Conservation (phyloP, 306 rosid genomes). For the Cajanus cajan region DNA sequence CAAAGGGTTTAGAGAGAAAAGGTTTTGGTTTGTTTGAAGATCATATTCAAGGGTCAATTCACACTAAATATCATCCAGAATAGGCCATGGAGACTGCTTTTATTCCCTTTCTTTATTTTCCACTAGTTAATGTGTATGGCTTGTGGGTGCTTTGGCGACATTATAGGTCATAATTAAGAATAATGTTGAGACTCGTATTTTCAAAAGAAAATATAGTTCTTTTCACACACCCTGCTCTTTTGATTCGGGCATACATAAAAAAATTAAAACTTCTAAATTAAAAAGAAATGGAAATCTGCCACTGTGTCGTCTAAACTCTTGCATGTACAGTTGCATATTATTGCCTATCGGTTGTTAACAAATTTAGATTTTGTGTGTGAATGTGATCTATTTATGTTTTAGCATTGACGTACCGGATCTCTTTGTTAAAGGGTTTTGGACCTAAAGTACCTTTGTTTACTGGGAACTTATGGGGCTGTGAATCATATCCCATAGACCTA, state of each 20-base stretch:
- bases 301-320: neutral
- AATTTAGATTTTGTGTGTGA: no score
- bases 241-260: neutral
- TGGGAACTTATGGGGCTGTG: no score
- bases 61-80: neutral
- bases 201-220: neutral
- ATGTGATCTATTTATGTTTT: no score
- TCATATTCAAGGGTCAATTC: neutral
- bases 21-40: slow-evolving; percentile 4
- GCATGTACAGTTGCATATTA: no score
- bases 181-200: neutral
- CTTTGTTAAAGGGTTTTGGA: no score
- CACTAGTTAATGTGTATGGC: neutral
- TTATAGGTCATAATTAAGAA: neutral
- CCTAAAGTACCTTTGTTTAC: no score
- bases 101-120: neutral
- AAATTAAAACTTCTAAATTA: neutral
- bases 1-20: neutral
- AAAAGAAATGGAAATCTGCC: no score
- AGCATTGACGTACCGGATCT: no score
- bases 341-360: neutral
- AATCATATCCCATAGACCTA: no score
- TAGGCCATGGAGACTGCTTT: neutral
- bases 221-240: neutral
- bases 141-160: neutral